Base-by-base conservation (phyloP, 352 stramenopile genomes). In the Globisporangium cederbergense region DNA sequence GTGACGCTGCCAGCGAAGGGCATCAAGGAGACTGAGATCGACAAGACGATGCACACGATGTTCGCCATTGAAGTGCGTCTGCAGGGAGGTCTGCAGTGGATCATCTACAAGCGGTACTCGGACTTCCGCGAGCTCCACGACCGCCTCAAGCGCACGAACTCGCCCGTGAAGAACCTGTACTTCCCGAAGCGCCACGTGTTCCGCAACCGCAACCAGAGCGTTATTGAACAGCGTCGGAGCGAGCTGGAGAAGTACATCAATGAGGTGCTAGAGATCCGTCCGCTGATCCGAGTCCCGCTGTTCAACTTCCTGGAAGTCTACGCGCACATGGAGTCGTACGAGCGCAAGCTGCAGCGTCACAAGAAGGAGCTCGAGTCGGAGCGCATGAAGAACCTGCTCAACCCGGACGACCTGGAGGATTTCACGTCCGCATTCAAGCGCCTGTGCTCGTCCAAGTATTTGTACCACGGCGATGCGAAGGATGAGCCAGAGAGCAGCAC, bases 281-380 rank as follows among this genome's bases (percentile, higher is more conserved):
- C 88, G 57, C 64, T 92, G 13, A 95, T 95, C 30, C 83, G 86
- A 18, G 82, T 95, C 18, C 86, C 86, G 46, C 71, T 96, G n/a
- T 94, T 92, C 69, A 95, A 93, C 65, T 96, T 96, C 60, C 68
- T 96, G 20, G 84, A 93, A 42, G 88, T 96, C 1, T 93, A 96
- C 62, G 82, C 83, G 22, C 86, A 95, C 66, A 88, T 95, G 75
- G 86, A 95, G 67, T 92, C 83, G 47, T 95, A 93, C 59, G 87
- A 96, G 60, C 80, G 85, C 54, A 94, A 94, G 60, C 58, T 94
- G 25, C 81, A 89, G 54, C 82, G 85, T 4, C 85, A 94, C 62
- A 91, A 94, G 70, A 96, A 96, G 60, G 85, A 96, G 57, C 71
- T 94, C 34, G 87, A 96, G 68, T 91, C 81, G 18, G 83, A 93